A percentile compares a stretch with the other conserved stretches of the same genome.
These are phyloP conservation scores for Penicillium pulvis DNA, from an alignment of 495 filamentous ascomycete genomes.

Conservation along the genomic window DNA sequence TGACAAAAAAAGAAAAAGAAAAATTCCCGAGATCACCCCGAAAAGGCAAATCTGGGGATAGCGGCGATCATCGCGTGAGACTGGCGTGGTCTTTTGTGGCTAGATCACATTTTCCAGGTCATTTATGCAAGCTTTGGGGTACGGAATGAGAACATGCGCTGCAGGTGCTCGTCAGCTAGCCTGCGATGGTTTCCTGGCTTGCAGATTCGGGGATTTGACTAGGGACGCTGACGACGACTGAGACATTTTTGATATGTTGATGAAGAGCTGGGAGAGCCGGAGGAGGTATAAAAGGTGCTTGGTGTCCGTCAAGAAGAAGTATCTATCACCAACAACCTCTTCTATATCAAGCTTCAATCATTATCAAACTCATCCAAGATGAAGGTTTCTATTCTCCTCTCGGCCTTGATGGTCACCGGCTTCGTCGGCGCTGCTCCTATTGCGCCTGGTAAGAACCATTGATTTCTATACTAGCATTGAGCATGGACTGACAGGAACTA, in stretches of 20 bases:
- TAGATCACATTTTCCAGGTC: constrained; percentile 7
- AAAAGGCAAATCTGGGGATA: not conserved
- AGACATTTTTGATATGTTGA: not conserved
- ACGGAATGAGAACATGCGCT: constrained; percentile 2
- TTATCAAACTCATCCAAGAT: not conserved
- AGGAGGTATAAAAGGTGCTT: constrained; percentile 4
- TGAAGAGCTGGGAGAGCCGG: not conserved
- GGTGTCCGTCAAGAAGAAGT: not conserved
- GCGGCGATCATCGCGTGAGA: constrained; percentile 1
- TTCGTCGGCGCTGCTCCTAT: constrained; percentile 1
- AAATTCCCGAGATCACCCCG: not conserved
- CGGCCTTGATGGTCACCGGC: constrained; percentile 2
- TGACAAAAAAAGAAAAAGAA: not conserved
- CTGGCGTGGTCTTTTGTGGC: not conserved
- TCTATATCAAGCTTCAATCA: not conserved
- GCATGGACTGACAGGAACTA: not conserved
- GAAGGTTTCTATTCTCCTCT: constrained; percentile 6
- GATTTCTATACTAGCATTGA: not conserved
- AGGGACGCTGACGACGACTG: constrained; percentile 3
- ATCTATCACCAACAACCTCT: not conserved
- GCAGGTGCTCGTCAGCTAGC: constrained; percentile 3
- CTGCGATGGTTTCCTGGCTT: constrained; percentile 1
- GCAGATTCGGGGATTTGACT: not conserved
- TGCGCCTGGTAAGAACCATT: not conserved
- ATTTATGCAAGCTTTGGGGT: constrained; percentile 1